Evolutionary conservation across 225 moss, liverwort and hornwort genomes (phyloP).

Genomic region (Asterella californica): DNA sequence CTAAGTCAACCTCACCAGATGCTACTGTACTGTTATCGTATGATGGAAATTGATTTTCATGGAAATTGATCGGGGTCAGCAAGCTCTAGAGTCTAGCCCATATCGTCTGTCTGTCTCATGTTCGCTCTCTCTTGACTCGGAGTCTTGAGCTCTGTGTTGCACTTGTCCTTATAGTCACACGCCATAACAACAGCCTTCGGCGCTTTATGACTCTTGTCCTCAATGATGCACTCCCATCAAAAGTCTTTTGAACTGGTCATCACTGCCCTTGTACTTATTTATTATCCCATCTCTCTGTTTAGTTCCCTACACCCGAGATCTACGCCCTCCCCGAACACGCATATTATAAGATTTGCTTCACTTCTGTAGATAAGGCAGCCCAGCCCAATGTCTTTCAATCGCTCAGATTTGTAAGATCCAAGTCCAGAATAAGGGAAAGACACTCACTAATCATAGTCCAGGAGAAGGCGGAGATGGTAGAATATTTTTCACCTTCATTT

Average conservation of each 20-base stretch:
- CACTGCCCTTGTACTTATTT: neutral
- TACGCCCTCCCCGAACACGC: neutral
- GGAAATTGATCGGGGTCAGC: neutral
- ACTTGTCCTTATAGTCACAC: neutral
- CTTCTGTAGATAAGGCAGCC: neutral
- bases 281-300: neutral
- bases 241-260: neutral
- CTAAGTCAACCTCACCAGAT: no score
- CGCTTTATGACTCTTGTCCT: conserved; percentile 7
- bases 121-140: neutral
- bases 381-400: neutral
- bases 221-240: neutral
- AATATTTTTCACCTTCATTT: neutral
- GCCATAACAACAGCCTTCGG: neutral
- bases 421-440: neutral
- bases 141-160: neutral
- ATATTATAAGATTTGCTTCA: neutral
- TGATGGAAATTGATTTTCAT: neutral
- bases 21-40: no score
- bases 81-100: neutral
- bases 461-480: neutral
- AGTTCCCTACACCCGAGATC: neutral
- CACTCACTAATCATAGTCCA: neutral
- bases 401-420: neutral
- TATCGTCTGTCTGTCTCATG: neutral